phyloP scores from a whole-genome alignment of 306 rosid species.

The Inga laurina region DNA sequence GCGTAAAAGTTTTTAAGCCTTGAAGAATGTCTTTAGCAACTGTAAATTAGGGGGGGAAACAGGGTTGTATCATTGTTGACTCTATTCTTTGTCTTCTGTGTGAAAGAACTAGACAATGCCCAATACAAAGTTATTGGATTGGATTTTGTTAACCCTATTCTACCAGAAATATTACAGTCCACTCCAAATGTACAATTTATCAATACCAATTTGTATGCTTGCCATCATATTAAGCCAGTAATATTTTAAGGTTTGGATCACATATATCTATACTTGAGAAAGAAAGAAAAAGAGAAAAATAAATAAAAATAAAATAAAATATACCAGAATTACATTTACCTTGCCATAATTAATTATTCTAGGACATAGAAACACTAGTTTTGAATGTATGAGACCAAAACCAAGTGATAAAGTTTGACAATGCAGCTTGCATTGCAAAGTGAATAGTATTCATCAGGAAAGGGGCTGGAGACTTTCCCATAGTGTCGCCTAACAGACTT shows the following conservation, averaged over 20 bases:
- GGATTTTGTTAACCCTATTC: not conserved
- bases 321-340: constrained; percentile 51
- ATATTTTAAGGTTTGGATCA: not conserved
- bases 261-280: not conserved
- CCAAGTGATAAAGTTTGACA: constrained; percentile 35
- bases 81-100: not conserved
- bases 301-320: constrained; percentile 2
- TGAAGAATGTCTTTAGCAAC: not conserved
- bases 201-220: not conserved
- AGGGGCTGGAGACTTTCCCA: constrained; percentile 98
- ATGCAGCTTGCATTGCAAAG: constrained; percentile 85
- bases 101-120: not conserved
- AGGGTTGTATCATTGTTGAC: not conserved
- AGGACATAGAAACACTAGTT: constrained; percentile 70
- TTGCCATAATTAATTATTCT: constrained; percentile 83
- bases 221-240: constrained; percentile 14
- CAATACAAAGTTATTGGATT: not conserved
- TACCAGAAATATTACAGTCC: not conserved
- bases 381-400: constrained; percentile 81
- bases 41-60: not conserved
- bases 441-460: constrained; percentile 86
- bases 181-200: not conserved
- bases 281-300: not conserved
- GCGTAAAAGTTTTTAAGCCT: constrained; percentile 16
- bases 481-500: constrained; percentile 81